These are phyloP conservation scores for Talaromyces sp. DNA, from an alignment of 2,329 filamentous ascomycete species.

Conservation along the genomic window DNA sequence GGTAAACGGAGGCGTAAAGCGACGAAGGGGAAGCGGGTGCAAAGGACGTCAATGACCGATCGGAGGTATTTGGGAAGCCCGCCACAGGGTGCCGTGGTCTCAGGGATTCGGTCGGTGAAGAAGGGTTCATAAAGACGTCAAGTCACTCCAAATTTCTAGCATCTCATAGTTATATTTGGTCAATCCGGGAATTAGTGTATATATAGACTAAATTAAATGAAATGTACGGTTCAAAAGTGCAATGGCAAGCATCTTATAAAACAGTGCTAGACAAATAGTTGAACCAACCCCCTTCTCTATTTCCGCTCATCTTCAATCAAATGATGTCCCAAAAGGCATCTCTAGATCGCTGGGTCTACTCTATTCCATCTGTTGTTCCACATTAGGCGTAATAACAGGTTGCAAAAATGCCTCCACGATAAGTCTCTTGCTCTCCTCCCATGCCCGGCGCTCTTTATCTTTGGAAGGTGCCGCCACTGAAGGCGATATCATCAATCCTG, in stretches of 20 bases:
- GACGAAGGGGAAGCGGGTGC: slow-evolving; percentile 26
- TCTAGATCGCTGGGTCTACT: neutral
- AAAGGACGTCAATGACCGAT: slow-evolving; percentile 3
- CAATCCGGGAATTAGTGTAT: neutral
- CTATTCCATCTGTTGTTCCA: slow-evolving; percentile 19
- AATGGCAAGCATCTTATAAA: neutral
- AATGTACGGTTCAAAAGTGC: neutral
- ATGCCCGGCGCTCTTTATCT: slow-evolving; percentile 57
- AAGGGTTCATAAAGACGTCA: neutral
- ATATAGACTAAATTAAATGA: neutral
- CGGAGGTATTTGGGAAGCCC: neutral
- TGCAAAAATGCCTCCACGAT: slow-evolving; percentile 69
- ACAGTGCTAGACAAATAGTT: neutral
- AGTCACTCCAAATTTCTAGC: neutral
- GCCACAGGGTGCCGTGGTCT: neutral
- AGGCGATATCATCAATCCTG: slow-evolving; percentile 58
- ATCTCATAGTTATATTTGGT: neutral
- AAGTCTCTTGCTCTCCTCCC: slow-evolving; percentile 62
- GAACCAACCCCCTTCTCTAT: neutral
- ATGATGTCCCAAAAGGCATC: too few relatives aligned
- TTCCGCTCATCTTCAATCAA: neutral
- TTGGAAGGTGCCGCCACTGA: slow-evolving; percentile 36
- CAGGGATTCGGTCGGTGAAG: neutral
- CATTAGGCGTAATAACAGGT: slow-evolving; percentile 34
- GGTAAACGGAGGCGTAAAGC: slow-evolving; percentile 1